A percentile compares a stretch with the other conserved stretches of the same genome.
Evolutionary conservation across 2,329 filamentous ascomycete genomes (phyloP).

Genomic region (Trichoderma simmonsii): DNA sequence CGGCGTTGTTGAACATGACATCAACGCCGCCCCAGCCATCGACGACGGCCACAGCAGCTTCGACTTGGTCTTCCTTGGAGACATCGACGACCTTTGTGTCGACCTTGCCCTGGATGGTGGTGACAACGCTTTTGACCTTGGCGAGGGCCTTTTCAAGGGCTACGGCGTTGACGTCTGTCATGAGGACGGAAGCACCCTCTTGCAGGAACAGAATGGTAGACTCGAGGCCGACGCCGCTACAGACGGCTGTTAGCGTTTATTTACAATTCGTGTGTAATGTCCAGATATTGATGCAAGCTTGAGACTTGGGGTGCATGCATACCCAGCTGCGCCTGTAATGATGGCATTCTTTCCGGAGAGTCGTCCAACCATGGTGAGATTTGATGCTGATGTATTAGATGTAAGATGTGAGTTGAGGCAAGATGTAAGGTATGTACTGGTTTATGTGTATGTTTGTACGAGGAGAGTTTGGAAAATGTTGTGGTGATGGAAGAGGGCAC

Average conservation of each 20-base stretch:
- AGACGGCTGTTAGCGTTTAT: too few species aligned
- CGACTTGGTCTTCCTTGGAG: slow-evolving; percentile 76
- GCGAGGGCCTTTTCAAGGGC: slow-evolving; percentile 73
- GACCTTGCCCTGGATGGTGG: slow-evolving; percentile 33
- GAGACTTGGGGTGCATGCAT: slow-evolving; percentile 28
- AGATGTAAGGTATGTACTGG: too few species aligned
- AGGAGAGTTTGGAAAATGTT: too few species aligned
- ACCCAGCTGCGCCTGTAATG: slow-evolving; percentile 85
- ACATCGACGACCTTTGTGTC: slow-evolving; percentile 55
- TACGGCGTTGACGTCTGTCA: slow-evolving; percentile 78
- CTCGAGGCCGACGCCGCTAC: slow-evolving; percentile 86
- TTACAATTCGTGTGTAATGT: too few species aligned
- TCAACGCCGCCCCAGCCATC: slow-evolving; percentile 87
- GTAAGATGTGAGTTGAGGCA: neutral
- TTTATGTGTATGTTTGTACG: too few species aligned
- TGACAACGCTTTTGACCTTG: slow-evolving; percentile 72
- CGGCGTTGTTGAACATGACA: slow-evolving; percentile 95
- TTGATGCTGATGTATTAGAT: neutral
- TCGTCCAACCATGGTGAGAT: slow-evolving; percentile 40
- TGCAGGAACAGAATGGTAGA: slow-evolving; percentile 85
- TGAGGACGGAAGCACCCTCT: slow-evolving; percentile 80
- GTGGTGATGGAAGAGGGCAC: too few species aligned
- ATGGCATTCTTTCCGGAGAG: slow-evolving; percentile 62
- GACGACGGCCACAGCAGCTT: slow-evolving; percentile 68
- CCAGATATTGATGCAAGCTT: too few species aligned